phyloP scores from a whole-genome alignment of 305 asterid species.

The Fraxinus latifolia region DNA sequence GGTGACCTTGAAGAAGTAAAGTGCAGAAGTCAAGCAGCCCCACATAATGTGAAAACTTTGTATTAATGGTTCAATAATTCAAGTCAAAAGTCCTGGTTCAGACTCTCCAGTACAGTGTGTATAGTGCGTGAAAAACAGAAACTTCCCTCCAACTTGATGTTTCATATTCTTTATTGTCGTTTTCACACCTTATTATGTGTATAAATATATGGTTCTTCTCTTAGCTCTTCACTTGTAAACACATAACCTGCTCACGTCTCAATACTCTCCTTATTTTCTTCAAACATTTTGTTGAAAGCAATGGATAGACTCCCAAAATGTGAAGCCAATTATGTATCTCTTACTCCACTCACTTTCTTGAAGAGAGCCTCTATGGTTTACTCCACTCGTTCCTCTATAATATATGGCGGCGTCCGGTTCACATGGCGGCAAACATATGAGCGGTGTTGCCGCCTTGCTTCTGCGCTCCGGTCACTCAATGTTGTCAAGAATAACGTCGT shows the following conservation, averaged over 20 bases:
- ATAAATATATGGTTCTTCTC: background rate
- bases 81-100: background rate
- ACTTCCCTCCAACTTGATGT: background rate
- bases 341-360: constrained; percentile 53
- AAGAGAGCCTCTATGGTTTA: constrained; percentile 45
- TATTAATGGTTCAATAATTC: background rate
- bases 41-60: background rate
- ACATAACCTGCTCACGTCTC: background rate
- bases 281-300: background rate
- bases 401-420: constrained; percentile 34
- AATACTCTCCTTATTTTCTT: background rate
- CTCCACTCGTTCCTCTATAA: constrained; percentile 35
- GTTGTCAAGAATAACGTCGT: constrained; percentile 39
- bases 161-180: background rate
- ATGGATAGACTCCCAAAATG: constrained; percentile 47
- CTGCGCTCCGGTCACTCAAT: constrained; percentile 40
- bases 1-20: background rate
- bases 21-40: background rate
- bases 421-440: constrained; percentile 53
- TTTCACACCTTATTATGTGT: background rate
- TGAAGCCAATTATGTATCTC: constrained; percentile 51
- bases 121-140: background rate
- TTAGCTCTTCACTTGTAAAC: background rate
- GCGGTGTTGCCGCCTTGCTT: constrained; percentile 52
- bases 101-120: background rate